Conservation (phyloP, 2,329 filamentous ascomycete genomes). For the Orbilia ellipsospora region DNA sequence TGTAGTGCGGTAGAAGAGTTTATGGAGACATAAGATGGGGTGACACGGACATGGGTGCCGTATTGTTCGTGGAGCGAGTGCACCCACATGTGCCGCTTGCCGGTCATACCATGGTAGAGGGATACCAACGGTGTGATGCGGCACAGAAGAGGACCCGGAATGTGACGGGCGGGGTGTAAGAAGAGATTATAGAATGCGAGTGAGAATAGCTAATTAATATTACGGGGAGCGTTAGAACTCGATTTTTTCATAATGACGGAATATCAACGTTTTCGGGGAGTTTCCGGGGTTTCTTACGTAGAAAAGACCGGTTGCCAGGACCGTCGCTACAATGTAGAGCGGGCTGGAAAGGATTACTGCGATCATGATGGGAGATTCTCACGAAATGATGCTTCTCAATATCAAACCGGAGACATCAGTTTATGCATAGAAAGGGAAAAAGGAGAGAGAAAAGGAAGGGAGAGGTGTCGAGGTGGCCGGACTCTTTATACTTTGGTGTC, state of each 20-base stretch:
- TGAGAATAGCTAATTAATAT: conserved; percentile 34
- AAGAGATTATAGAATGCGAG: conserved; percentile 67
- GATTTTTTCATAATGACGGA: background rate
- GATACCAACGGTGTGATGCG: conserved; percentile 70
- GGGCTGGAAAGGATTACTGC: conserved; percentile 45
- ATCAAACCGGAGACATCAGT: conserved; percentile 20
- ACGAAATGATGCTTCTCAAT: background rate
- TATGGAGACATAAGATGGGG: conserved; percentile 56
- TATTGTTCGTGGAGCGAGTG: conserved; percentile 77
- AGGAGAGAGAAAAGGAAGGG: conserved; percentile 3
- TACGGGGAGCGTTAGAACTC: background rate
- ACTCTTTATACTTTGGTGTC: conserved; percentile 19
- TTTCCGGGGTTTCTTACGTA: conserved; percentile 35
- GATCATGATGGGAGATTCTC: conserved; percentile 20
- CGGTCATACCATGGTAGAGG: conserved; percentile 79
- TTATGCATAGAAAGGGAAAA: conserved; percentile 25
- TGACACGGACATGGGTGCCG: conserved; percentile 64
- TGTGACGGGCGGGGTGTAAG: conserved; percentile 73
- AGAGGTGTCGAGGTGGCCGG: conserved; percentile 34
- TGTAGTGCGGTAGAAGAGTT: conserved; percentile 62
- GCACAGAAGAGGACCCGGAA: conserved; percentile 73
- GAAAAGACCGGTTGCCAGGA: conserved; percentile 35
- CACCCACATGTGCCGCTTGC: conserved; percentile 80
- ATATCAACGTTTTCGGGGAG: background rate
- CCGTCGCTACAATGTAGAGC: conserved; percentile 40